These are phyloP conservation scores for Mrakia hoshinonis DNA, from an alignment of 768 basidiomycete species.

Conservation along the genomic window DNA sequence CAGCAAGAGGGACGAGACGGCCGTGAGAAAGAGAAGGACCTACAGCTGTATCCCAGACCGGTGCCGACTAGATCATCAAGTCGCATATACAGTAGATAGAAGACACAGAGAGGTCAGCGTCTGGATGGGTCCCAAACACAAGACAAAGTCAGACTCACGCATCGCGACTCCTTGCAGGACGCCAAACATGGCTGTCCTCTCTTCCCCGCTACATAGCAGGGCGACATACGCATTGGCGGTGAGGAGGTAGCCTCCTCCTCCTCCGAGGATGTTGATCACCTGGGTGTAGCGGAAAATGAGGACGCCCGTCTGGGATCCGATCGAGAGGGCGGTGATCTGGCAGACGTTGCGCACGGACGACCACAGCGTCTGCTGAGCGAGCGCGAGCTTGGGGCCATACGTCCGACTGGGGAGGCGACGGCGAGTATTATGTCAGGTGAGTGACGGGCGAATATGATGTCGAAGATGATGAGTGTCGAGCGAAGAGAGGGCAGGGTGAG, in stretches of 20 bases:
- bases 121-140: not conserved
- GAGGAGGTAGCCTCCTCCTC: conserved; percentile 31
- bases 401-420: not conserved
- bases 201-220: conserved; percentile 32
- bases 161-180: conserved; percentile 35
- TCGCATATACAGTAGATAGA: not conserved
- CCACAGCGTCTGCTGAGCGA: conserved; percentile 38
- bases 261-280: conserved; percentile 38
- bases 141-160: conserved; percentile 10
- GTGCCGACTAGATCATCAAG: conserved; percentile 26
- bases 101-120: not conserved
- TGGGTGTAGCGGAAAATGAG: conserved; percentile 37
- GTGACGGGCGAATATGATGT: too few relatives aligned
- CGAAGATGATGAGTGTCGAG: not conserved
- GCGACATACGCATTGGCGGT: conserved; percentile 37
- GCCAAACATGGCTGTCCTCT: conserved; percentile 38
- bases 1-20: not conserved
- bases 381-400: conserved; percentile 23
- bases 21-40: not conserved
- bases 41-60: conserved; percentile 32
- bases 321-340: conserved; percentile 35
- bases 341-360: conserved; percentile 35
- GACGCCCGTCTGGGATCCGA: conserved; percentile 34
- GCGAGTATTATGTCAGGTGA: too few relatives aligned
- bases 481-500: not conserved